These are phyloP conservation scores for Euphorbia pulcherrima DNA, from an alignment of 345 rosid genomes.

Conservation along the genomic window DNA sequence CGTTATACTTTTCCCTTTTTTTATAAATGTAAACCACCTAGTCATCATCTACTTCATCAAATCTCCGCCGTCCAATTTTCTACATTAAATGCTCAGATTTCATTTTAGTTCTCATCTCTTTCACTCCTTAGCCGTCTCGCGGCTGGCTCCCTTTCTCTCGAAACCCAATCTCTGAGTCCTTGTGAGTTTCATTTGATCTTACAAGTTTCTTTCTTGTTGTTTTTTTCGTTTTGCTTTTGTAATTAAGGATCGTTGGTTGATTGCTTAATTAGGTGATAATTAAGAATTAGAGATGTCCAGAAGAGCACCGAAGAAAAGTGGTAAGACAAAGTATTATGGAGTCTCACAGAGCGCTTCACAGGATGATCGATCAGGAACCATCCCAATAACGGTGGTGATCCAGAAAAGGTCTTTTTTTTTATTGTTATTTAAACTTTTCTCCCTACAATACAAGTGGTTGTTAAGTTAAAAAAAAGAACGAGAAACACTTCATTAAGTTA, in stretches of 20 bases:
- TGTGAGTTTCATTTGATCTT: neutral
- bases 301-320: conserved; percentile 54
- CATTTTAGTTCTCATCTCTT: neutral
- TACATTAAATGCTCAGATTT: neutral
- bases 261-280: neutral
- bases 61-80: conserved; percentile 26
- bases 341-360: conserved; percentile 46
- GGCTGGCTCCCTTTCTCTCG: conserved; percentile 15
- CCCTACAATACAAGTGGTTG: no score
- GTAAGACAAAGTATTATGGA: conserved; percentile 76
- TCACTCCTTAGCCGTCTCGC: conserved; percentile 8
- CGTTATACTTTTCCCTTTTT: no score
- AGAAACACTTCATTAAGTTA: no score
- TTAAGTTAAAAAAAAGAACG: no score
- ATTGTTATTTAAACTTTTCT: no score
- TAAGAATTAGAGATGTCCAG: conserved; percentile 41
- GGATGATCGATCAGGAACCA: conserved; percentile 65
- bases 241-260: neutral
- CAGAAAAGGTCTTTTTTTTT: conserved; percentile 44
- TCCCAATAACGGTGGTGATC: conserved; percentile 73
- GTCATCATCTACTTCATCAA: neutral
- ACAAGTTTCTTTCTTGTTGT: neutral
- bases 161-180: neutral
- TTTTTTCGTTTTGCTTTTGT: neutral
- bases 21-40: no score